Evolutionary conservation across 176 grass and related monocot species (phyloP), one percentile per base, ranked within the genome.

Genomic region (Bothriochloa decipiens): DNA sequence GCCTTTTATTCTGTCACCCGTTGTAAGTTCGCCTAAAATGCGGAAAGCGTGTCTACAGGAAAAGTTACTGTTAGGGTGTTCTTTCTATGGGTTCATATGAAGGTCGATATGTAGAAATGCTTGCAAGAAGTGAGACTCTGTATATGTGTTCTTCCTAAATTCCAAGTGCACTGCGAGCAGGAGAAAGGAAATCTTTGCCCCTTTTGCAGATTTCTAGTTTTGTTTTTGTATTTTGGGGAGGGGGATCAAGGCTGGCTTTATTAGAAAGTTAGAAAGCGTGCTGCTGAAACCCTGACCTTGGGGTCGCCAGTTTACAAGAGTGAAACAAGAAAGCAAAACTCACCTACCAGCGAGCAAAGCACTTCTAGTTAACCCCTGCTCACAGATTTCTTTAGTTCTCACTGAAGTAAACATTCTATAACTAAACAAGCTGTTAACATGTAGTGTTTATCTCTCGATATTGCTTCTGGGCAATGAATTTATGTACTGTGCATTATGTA

Each of bases 81-180:
- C 4, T 11, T 29, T 52, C 43, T 68, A 37, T 50, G 47, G n/a
- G 61, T 84, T 22, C 22, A 61, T 32, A 11, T 40, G 27, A 27
- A 36, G 45, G 3, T 25, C 29, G 45, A 68, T 79, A 40, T 46
- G 67, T 49, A 32, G 66, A 55, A 68, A 83, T 73, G 63, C 63
- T 4, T 57, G 39, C 39, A n/a, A 63, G 33, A 81, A 33, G 33
- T 65, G 77, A 63, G 43, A 40, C 49, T 81, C 16, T 69, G 62
- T 40, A 36, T 52, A 60, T 68, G 35, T 32, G 47, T 89, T 81
- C 1, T 63, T 49, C 60, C 40, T 81, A 75, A 0, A 47, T 52
- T 75, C 80, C 8, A 7, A 70, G 26, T 36, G 84, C 18, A 61
- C 14, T 60, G 37, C 37, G 27, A 72, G 26, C 35, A 37, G 61